Percentiles rank a stretch among this genome's conserved stretches.
Evolutionary conservation across 2,329 filamentous ascomycete genomes (phyloP).

Genomic region (Scedosporium apiospermum): DNA sequence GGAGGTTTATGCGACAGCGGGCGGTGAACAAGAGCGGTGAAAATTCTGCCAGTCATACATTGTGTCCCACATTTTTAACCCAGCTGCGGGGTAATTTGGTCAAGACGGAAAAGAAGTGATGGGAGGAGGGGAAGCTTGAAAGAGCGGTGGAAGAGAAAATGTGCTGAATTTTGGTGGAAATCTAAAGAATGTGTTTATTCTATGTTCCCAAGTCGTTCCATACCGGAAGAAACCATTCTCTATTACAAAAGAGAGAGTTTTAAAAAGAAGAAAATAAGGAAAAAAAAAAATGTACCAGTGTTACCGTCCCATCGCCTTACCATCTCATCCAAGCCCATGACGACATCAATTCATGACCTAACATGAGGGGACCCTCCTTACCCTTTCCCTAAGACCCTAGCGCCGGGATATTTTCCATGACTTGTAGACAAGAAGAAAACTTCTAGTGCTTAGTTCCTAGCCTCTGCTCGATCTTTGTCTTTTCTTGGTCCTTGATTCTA

Average conservation of each 20-base stretch:
- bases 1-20: slow-evolving; percentile 9
- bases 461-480: slow-evolving; percentile 63
- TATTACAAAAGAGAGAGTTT: not conserved
- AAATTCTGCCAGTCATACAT: slow-evolving; percentile 17
- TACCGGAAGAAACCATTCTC: not conserved
- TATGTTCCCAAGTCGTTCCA: not conserved
- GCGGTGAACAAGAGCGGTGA: slow-evolving; percentile 19
- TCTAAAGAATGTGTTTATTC: not conserved
- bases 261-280: not conserved
- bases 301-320: not conserved
- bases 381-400: not conserved
- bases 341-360: not conserved
- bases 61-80: not conserved
- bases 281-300: not conserved
- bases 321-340: not conserved
- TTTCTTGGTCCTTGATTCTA: slow-evolving; percentile 56
- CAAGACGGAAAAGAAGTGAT: not conserved
- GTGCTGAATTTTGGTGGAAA: not conserved
- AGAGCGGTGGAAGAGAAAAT: not conserved
- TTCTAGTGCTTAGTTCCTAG: slow-evolving; percentile 29
- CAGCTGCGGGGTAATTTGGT: slow-evolving; percentile 4
- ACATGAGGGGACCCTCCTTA: not conserved
- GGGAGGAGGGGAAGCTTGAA: not conserved
- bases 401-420: no score
- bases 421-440: not conserved